Evolutionary conservation across 1,284 basidiomycete genomes (phyloP).

Genomic region (Mycocalia duriaeana): DNA sequence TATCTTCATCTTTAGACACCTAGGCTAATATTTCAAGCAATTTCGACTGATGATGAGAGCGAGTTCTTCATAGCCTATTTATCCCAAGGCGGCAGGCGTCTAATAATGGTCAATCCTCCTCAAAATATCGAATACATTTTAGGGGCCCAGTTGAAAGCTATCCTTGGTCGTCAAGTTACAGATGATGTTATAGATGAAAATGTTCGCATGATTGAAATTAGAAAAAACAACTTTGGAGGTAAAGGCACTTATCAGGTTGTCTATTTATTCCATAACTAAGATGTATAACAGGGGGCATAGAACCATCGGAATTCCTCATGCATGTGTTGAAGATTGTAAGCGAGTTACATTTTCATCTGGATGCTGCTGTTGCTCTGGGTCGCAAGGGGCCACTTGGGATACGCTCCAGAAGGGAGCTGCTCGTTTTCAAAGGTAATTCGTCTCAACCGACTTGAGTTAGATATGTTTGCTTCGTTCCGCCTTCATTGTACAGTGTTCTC

Average conservation of each 20-base stretch:
- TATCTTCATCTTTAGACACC: constrained; percentile 36
- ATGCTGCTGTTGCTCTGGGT: constrained; percentile 40
- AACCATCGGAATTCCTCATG: constrained; percentile 35
- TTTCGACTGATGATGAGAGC: constrained; percentile 38
- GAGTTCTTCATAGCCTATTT: constrained; percentile 61
- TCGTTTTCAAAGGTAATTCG: constrained; percentile 34
- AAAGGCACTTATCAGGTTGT: constrained; percentile 9
- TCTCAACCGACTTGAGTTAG: background rate
- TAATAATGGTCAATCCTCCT: constrained; percentile 58
- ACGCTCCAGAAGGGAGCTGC: constrained; percentile 34
- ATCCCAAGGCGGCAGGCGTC: constrained; percentile 47
- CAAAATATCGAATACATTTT: constrained; percentile 27
- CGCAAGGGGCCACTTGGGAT: constrained; percentile 35
- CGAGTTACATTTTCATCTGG: constrained; percentile 35
- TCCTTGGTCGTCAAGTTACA: constrained; percentile 46
- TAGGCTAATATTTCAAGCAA: constrained; percentile 55
- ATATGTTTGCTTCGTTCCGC: background rate
- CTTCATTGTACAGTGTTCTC: background rate
- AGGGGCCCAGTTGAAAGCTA: constrained; percentile 37
- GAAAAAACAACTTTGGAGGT: constrained; percentile 34
- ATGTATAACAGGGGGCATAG: constrained; percentile 20
- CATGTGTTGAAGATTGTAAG: constrained; percentile 38
- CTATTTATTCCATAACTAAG: constrained; percentile 1
- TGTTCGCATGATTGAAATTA: constrained; percentile 45
- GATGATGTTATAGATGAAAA: constrained; percentile 45